Base-by-base conservation (phyloP, 257 asterid species). In the Solanum dulcamara region DNA sequence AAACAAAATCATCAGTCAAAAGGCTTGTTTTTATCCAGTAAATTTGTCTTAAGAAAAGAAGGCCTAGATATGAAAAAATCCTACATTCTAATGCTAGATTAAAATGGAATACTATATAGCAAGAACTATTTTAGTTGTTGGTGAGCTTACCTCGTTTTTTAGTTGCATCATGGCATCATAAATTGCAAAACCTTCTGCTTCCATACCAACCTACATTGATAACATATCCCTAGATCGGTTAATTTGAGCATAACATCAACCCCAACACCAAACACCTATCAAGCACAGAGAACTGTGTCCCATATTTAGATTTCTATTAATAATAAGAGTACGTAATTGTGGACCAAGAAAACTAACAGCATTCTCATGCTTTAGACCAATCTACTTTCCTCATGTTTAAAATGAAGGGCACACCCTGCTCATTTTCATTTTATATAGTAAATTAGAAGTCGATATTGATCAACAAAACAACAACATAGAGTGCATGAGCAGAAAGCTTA, bases 131-230 rank as follows among this genome's bases (percentile, higher is more conserved):
- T 77, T 6, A 84, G 50, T 84, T 68, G 33, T 86, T 53, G 60
- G 60, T 71, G 38, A 87, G 35, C 91, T 84, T 79, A 96, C 99
- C 98, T 96, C 95, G 81, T 93, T 96, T 91, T 93, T 92, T 89
- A 96, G 46, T 83, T 90, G 96, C 98, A 92, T 96, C 99, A 96
- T 84, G 33, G 96, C 90, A 90, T 96, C 98, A 91, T 96, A 96
- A 81, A 96, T 96, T 66, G 98, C 99, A 88, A 96, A 96, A 80
- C 99, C 99, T 85, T 96, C 98, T 0, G 91, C 80, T 88, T 96
- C 98, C 98, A 93, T 89, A 70, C 93, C 98, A 89, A 96, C 98
- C 98, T 96, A 84, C 84, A 82, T 68, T 32, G 68, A 84, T 84
- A 59, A 84, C 75, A 77, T 46, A 77, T 46, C 18, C 64, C 62